Evolutionary conservation across 345 rosid genomes (phyloP).

Genomic region (Hypericum androsaemum): DNA sequence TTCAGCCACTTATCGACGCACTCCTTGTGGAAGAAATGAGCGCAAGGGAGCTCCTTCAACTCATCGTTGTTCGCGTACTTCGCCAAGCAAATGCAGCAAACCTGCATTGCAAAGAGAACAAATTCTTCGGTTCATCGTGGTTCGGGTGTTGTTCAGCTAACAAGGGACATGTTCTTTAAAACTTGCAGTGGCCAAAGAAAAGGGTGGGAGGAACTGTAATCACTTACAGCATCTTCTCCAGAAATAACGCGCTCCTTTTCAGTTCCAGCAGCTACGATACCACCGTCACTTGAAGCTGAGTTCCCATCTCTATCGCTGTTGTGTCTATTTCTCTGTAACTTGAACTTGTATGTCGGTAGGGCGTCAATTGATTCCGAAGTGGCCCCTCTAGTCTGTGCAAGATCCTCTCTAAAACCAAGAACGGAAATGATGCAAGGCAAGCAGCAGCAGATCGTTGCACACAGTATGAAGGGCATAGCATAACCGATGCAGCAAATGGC

Average conservation of each 20-base stretch:
- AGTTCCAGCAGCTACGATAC: slow-evolving; percentile 13
- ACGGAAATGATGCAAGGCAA: background rate
- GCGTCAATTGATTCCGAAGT: slow-evolving; percentile 14
- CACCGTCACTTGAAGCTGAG: background rate
- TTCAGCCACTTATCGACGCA: slow-evolving; percentile 25
- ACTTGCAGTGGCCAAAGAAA: background rate
- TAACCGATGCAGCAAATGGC: slow-evolving; percentile 16
- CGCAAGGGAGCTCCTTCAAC: slow-evolving; percentile 26
- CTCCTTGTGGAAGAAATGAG: slow-evolving; percentile 17
- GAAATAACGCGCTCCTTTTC: slow-evolving; percentile 13
- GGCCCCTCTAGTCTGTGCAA: slow-evolving; percentile 10
- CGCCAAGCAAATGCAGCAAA: slow-evolving; percentile 25
- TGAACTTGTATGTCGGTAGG: slow-evolving; percentile 19
- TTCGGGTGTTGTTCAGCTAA: background rate
- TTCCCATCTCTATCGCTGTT: slow-evolving; percentile 1
- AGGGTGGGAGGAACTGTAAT: slow-evolving; percentile 10
- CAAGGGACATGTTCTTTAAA: background rate
- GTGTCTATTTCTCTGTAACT: slow-evolving; percentile 12
- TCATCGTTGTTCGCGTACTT: slow-evolving; percentile 15
- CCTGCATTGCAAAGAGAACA: slow-evolving; percentile 7
- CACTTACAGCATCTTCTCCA: slow-evolving; percentile 14
- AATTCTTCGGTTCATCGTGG: background rate
- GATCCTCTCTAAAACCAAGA: slow-evolving; percentile 2
- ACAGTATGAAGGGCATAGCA: slow-evolving; percentile 3
- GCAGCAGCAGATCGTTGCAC: slow-evolving; percentile 9